phyloP scores from a whole-genome alignment of 768 basidiomycete genomes.

The Tylopilus felleus region DNA sequence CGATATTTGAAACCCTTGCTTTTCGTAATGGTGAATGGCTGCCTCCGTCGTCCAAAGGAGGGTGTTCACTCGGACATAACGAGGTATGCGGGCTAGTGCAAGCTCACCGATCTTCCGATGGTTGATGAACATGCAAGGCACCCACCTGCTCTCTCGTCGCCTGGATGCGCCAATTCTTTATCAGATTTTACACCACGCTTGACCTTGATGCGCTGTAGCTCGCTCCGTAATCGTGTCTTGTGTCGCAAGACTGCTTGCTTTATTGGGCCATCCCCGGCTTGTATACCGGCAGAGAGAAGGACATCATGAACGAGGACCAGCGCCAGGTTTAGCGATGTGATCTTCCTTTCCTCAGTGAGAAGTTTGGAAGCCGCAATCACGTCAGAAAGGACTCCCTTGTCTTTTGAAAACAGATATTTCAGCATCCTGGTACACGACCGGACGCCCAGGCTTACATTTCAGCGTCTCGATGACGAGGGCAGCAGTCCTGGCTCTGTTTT shows the following conservation, averaged over 20 bases:
- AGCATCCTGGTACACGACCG: conserved; percentile 2
- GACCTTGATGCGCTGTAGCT: conserved; percentile 81
- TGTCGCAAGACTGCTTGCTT: conserved; percentile 87
- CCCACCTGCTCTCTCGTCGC: conserved; percentile 64
- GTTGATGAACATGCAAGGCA: background rate
- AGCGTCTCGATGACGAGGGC: conserved; percentile 92
- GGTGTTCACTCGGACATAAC: conserved; percentile 85
- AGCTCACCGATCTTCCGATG: background rate
- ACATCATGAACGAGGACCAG: conserved; percentile 91
- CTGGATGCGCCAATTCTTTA: conserved; percentile 57
- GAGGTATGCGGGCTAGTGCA: conserved; percentile 61
- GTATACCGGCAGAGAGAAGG: conserved; percentile 78
- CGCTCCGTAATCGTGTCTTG: conserved; percentile 83
- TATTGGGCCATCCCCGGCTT: conserved; percentile 85
- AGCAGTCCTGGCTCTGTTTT: conserved; percentile 71
- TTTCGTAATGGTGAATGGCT: conserved; percentile 54
- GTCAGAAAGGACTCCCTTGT: conserved; percentile 70
- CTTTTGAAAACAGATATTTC: conserved; percentile 37
- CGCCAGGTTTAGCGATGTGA: conserved; percentile 72
- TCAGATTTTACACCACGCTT: conserved; percentile 66
- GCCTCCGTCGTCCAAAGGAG: conserved; percentile 62
- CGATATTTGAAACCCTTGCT: conserved; percentile 52
- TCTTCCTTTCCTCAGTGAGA: conserved; percentile 68
- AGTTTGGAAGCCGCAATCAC: conserved; percentile 68
- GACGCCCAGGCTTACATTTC: conserved; percentile 67